phyloP scores from a whole-genome alignment of 495 filamentous ascomycete genomes.

The Neurospora sp. region DNA sequence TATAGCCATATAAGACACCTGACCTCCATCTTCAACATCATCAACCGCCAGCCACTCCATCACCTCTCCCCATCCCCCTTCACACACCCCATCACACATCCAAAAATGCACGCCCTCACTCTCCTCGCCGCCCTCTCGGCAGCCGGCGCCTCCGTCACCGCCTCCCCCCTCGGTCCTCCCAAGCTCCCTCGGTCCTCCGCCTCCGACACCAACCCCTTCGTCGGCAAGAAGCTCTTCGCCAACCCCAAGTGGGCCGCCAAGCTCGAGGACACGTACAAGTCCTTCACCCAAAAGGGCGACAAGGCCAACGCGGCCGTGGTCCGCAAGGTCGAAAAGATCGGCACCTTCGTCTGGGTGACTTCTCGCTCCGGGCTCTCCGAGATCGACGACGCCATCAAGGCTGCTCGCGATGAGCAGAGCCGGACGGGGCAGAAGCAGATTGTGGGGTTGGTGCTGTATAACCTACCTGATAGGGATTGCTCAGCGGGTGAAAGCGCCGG shows the following conservation, averaged over 20 bases:
- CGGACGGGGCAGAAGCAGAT: conserved; percentile 35
- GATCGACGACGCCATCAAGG: conserved; percentile 40
- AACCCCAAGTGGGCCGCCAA: conserved; percentile 45
- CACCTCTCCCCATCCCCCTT: background rate
- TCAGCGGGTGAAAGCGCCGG: conserved; percentile 51
- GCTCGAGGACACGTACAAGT: conserved; percentile 34
- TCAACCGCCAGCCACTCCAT: background rate
- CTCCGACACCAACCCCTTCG: conserved; percentile 35
- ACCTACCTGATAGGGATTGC: conserved; percentile 58
- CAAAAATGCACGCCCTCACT: conserved; percentile 7
- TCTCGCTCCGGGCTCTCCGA: conserved; percentile 19
- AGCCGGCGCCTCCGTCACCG: conserved; percentile 7
- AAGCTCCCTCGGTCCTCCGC: background rate
- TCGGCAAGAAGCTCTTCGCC: conserved; percentile 41
- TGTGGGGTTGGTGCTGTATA: conserved; percentile 49
- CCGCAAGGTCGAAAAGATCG: conserved; percentile 37
- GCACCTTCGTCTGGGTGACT: conserved; percentile 47
- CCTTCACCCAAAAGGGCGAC: conserved; percentile 32
- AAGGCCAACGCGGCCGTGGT: conserved; percentile 28
- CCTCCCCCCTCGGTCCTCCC: conserved; percentile 3
- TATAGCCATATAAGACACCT: background rate
- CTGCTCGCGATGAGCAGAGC: conserved; percentile 34
- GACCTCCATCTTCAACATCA: background rate
- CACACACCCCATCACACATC: background rate
- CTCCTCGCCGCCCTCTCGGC: conserved; percentile 9